Conservation (phyloP, 2,329 filamentous ascomycete species). For the Gliomastix tumulicola region DNA sequence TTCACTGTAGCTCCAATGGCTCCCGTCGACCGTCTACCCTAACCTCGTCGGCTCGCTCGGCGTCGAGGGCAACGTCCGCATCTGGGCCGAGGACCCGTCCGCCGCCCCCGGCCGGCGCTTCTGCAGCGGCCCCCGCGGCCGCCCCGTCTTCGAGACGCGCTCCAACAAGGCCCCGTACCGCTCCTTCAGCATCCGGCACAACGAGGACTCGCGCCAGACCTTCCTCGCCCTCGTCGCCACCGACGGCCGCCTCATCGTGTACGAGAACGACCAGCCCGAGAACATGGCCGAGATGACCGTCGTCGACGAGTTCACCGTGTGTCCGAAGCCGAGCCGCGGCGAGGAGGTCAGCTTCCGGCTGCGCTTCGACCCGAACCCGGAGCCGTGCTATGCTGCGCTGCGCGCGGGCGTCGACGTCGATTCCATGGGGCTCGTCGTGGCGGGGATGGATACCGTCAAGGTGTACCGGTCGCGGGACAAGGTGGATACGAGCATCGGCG, state of each 20-base stretch:
- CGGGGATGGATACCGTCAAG: constrained; percentile 75
- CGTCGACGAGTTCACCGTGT: constrained; percentile 71
- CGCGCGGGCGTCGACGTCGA: constrained; percentile 76
- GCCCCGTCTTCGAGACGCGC: constrained; percentile 48
- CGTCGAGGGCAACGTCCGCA: constrained; percentile 81
- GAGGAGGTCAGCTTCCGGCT: constrained; percentile 85
- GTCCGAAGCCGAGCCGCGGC: constrained; percentile 62
- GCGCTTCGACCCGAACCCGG: constrained; percentile 80
- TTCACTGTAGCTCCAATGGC: constrained; percentile 72
- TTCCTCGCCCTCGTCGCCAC: constrained; percentile 80
- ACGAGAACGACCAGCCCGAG: constrained; percentile 81
- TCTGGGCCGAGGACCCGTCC: constrained; percentile 88
- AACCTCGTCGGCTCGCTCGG: constrained; percentile 82
- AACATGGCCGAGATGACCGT: constrained; percentile 68
- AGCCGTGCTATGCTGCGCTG: constrained; percentile 71
- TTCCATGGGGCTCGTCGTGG: constrained; percentile 74
- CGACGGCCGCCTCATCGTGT: constrained; percentile 72
- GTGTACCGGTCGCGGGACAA: constrained; percentile 71
- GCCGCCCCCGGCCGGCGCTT: constrained; percentile 78
- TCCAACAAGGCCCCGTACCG: constrained; percentile 56
- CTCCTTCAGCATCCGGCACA: constrained; percentile 78
- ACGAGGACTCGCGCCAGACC: constrained; percentile 72
- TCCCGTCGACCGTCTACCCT: constrained; percentile 79
- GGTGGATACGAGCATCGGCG: constrained; percentile 42
- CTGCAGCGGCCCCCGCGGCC: constrained; percentile 42